Percentiles rank a stretch among this genome's conserved stretches.
These are phyloP conservation scores for Talaromyces sp. DNA, from an alignment of 2,329 filamentous ascomycete genomes.

Conservation along the genomic window DNA sequence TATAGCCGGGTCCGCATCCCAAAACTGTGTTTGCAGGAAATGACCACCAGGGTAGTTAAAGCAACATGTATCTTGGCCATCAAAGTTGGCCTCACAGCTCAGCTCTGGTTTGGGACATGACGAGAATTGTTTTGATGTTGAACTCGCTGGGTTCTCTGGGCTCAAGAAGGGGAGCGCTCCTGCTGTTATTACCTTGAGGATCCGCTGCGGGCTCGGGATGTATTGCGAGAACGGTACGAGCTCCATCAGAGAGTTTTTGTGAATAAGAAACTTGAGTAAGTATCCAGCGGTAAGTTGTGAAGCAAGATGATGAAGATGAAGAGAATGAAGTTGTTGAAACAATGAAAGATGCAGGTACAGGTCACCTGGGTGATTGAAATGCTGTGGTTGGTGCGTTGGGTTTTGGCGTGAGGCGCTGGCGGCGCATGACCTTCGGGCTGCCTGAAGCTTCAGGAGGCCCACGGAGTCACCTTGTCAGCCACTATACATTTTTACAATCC, in stretches of 20 bases:
- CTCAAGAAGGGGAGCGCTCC: slow-evolving; percentile 31
- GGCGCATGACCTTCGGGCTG: slow-evolving; percentile 6
- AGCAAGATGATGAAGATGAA: neutral
- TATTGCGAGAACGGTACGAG: slow-evolving; percentile 11
- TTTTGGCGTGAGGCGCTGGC: neutral
- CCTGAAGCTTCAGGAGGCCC: neutral
- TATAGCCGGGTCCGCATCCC: slow-evolving; percentile 63
- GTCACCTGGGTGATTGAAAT: slow-evolving; percentile 6
- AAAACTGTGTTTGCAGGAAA: slow-evolving; percentile 72
- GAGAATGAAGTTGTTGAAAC: slow-evolving; percentile 19
- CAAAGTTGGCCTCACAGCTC: slow-evolving; percentile 62
- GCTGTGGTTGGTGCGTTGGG: neutral
- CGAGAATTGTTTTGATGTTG: slow-evolving; percentile 16
- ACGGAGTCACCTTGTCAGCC: neutral
- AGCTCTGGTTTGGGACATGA: slow-evolving; percentile 41
- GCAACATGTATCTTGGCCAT: slow-evolving; percentile 65
- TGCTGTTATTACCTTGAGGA: slow-evolving; percentile 31
- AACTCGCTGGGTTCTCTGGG: slow-evolving; percentile 15
- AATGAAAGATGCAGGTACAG: slow-evolving; percentile 19
- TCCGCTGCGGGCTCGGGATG: slow-evolving; percentile 35
- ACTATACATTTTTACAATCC: neutral
- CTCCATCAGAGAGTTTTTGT: slow-evolving; percentile 4
- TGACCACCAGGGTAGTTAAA: slow-evolving; percentile 70
- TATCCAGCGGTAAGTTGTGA: no score
- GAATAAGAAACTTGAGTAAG: neutral